Evolutionary conservation across 257 asterid genomes (phyloP).

Genomic region (Salvia miltiorrhiza): DNA sequence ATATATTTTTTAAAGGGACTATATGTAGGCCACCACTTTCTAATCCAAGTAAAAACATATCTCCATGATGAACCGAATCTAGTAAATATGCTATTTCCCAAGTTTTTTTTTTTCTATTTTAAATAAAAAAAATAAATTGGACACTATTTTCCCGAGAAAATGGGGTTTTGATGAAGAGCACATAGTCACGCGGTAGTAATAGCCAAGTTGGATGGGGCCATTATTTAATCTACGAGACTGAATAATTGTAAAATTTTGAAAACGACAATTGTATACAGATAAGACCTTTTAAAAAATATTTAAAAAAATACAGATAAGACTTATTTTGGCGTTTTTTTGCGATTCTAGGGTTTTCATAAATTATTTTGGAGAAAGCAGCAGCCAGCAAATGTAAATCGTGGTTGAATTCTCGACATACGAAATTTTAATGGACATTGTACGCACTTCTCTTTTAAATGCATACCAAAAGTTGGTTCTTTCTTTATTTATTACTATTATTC

Average conservation of each 20-base stretch:
- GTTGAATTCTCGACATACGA: background rate
- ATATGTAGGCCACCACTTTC: too few species aligned
- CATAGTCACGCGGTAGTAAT: background rate
- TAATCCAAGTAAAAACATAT: too few species aligned
- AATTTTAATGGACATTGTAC: background rate
- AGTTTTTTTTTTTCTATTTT: too few species aligned
- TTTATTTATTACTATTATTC: background rate
- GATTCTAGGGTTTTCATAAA: background rate
- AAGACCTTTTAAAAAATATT: background rate
- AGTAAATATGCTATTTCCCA: too few species aligned
- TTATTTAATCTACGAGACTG: background rate
- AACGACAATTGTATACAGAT: background rate
- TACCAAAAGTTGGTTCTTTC: background rate
- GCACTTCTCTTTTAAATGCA: background rate
- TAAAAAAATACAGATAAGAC: background rate
- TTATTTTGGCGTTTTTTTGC: background rate
- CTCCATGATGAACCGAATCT: too few species aligned
- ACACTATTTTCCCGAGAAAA: background rate
- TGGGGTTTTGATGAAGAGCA: background rate
- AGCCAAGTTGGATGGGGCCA: background rate
- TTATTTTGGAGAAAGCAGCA: background rate
- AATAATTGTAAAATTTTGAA: conserved; percentile 10
- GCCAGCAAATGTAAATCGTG: conserved; percentile 14
- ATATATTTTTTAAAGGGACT: too few species aligned
- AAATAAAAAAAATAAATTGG: too few species aligned